Base-by-base conservation (phyloP, 352 stramenopile genomes). In the Plasmopara halstedii region DNA sequence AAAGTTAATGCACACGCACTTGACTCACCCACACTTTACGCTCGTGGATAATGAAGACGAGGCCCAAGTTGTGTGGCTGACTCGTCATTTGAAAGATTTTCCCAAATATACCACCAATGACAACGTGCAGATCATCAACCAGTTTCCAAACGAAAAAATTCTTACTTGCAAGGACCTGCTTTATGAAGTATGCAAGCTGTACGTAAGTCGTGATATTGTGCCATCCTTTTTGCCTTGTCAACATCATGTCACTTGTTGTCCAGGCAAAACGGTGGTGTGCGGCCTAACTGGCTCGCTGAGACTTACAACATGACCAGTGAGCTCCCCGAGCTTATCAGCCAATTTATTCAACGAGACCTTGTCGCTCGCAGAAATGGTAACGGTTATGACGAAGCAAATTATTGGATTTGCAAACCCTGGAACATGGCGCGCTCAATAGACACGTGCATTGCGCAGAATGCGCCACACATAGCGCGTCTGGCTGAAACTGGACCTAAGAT, bases 381-480 rank as follows among this genome's bases (percentile, higher is more conserved):
- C 23, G 48, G 56, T 15, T 52, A 76, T 19, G 56, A 67, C 13
- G 59, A 67, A 31, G 59, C 62, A 15, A 80, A 80, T 49, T 62
- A 74, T 40, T 80, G 68, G 68, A 80, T 80, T 51, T 73, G 64
- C 54, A 80, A 80, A 53, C 68, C 68, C 9, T 80, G 68, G 65
- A 80, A 80, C 56, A 69, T 80, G 62, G 68, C 68, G 25, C 68
- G 65, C n/a, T 76, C 68, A 8, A 67, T 80, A 42, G 68, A 76
- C 46, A 76, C 68, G 32, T 69, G 53, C 49, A 80, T 76, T 35
- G 68, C 68, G 19, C 61, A 68, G 29, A 76, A 68, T 48, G 56
- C 63, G 0, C 44, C 65, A 6, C 65, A 80, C 29, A 53, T 80
- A 18, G 68, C 68, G 7, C 64, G 64, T 17, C 47, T 80, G 14